Percentiles rank a stretch among this genome's conserved stretches.
Evolutionary conservation across 1,139 yeast species (phyloP).

Genomic region (Geotrichum cucujoidarum): DNA sequence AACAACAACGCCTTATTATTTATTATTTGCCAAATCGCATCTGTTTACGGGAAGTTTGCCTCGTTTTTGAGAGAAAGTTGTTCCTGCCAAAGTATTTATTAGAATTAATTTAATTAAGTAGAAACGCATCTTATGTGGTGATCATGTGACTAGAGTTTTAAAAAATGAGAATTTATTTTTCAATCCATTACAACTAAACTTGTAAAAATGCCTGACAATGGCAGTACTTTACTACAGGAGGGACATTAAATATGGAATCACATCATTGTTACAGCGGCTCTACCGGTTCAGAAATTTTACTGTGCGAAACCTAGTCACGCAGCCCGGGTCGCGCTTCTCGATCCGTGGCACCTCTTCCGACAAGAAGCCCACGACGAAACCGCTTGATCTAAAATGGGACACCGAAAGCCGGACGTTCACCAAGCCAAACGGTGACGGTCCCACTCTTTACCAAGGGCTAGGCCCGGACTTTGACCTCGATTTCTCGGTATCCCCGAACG

Average conservation of each 20-base stretch:
- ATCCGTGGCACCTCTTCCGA: no score
- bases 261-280: background rate
- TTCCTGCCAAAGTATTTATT: background rate
- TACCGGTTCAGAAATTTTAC: no score
- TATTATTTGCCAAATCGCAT: no score
- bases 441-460: background rate
- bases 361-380: background rate
- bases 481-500: background rate
- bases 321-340: no score
- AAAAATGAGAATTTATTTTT: background rate
- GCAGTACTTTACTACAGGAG: background rate
- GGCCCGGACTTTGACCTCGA: background rate
- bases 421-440: background rate
- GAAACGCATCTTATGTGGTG: background rate
- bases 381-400: constrained; percentile 14
- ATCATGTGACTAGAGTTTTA: background rate
- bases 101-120: background rate
- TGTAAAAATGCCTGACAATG: background rate
- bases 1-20: no score
- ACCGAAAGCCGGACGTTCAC: constrained; percentile 2
- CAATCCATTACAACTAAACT: background rate
- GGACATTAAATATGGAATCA: background rate
- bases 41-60: no score
- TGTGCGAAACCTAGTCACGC: no score
- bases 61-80: no score